Evolutionary conservation across 225 moss, liverwort and hornwort species (phyloP), one percentile per base, ranked within the genome.

Genomic region (Pseudoscleropodium purum): DNA sequence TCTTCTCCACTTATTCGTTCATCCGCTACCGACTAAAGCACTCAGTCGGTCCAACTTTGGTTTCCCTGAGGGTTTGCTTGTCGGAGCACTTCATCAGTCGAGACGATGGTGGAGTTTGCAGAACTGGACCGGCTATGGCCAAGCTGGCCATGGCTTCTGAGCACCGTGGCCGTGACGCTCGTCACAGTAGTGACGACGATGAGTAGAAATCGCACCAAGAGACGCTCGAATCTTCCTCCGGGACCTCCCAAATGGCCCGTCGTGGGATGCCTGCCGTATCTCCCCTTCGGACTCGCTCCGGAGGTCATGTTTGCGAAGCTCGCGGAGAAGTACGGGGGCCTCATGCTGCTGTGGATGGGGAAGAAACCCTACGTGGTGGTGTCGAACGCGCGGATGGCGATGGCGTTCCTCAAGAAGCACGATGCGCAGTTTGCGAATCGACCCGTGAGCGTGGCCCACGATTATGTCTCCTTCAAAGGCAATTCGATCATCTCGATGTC

Each of bases 331-430:
- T 91, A 93, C 65, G 91, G 93, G 72, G 92, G 87, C 30, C 68
- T 94, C 84, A 87, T 94, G 89, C 75, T 94, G 78, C 79, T 94
- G 41, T 91, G 92, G 93, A 91, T 94, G 94, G 94, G 94, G 29
- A 59, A 80, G n/a, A 81, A 80, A 54, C 87, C 94, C 9, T 91
- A 89, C 47, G 86, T 93, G 74, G 89, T 94, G 85, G 91, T 90
- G n/a, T 94, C 94, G 66, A 93, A 89, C 41, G 93, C 93, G 54
- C 85, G 73, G 56, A 91, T 94, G 93, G 94, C 93, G 41, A 88
- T 89, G 90, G 91, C 78, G 84, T 89, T 94, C 83, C 92, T 94
- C 69, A 94, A 93, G 89, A 93, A 89, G 39, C 94, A 93, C 56
- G 94, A 94, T 80, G 77, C 86, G 25, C 27, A 88, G 54, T 94